phyloP scores from a whole-genome alignment of 441 rosid species.

The Erysimum pusillum region DNA sequence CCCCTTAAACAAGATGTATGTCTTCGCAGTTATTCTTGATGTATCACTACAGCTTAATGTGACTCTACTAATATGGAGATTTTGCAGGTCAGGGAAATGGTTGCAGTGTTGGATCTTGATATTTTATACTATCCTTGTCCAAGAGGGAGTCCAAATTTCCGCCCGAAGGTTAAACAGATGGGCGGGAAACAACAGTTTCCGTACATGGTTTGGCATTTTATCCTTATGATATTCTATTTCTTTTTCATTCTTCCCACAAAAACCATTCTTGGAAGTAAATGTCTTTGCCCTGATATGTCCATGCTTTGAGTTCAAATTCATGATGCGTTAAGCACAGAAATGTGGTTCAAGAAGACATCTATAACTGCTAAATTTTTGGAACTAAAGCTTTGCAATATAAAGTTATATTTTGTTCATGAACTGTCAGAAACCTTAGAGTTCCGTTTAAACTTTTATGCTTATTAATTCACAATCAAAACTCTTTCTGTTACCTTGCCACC shows the following conservation, averaged over 20 bases:
- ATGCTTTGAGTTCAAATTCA: neutral
- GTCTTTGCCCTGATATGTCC: neutral
- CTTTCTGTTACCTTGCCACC: conserved; percentile 8
- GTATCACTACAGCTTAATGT: neutral
- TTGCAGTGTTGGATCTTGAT: conserved; percentile 87
- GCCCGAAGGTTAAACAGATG: conserved; percentile 80
- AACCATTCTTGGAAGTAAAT: neutral
- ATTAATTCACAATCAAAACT: neutral
- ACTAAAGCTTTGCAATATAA: neutral
- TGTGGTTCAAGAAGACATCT: conserved; percentile 24
- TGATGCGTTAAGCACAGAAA: neutral
- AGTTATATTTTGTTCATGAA: neutral
- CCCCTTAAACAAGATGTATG: neutral
- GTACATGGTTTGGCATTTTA: conserved; percentile 76
- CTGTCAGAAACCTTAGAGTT: neutral
- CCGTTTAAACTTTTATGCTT: neutral
- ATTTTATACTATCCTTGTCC: conserved; percentile 95
- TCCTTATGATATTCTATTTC: conserved; percentile 12
- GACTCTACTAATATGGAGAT: conserved; percentile 38
- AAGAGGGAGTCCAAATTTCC: conserved; percentile 84
- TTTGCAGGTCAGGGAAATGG: conserved; percentile 91
- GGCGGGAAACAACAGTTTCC: conserved; percentile 94
- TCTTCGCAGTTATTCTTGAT: conserved; percentile 6
- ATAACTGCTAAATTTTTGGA: neutral
- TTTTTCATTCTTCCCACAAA: neutral